Base-by-base conservation (phyloP, 1,284 basidiomycete genomes). In the Moesziomyces sp. region DNA sequence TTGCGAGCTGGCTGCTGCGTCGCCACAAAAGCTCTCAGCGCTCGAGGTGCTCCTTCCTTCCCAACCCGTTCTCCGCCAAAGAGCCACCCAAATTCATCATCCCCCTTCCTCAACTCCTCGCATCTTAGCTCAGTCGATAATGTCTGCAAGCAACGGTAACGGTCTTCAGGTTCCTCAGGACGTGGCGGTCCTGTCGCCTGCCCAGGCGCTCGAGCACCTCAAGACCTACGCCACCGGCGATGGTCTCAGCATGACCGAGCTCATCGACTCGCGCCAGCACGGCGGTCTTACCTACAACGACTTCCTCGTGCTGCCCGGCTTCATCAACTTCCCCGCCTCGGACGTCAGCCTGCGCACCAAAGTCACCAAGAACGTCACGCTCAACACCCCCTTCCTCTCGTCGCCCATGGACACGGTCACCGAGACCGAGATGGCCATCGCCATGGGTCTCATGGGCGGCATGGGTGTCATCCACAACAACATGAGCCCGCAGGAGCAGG, bases 401-500 rank as follows among this genome's bases (percentile, higher is more conserved):
- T 96, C 93, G 64, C 96, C 97, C 45, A 99, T 99, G 96, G 96
- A 99, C 87, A 99, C 96, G 35, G 96, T 99, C 76, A 99, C 97
- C 3, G 96, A 98, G 87, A 90, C 89, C 68, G 91, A 95, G 78
- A 99, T 99, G 95, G 96, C 96, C 54, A 97, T 99, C 44, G 64
- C 80, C 9, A 77, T 84, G 52, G 82, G 77, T 23, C 65, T 84
- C 21, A 79, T 97, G 74, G 96, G 97, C 58, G 97, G 96, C 63
- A 92, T 99, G 78, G 96, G 97, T 87, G 93, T 99, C 81, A 98
- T 99, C 82, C 96, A 99, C 86, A 94, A 99, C 87, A 99, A 99
- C 86, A 94, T 97, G 86, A 85, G 92, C 7, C 83, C 95, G 1
- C 89, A 90, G 69, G 89, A 90, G 21, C 97, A 99, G 86, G 97